phyloP scores from a whole-genome alignment of 768 basidiomycete species.

The Lentinula boryana region DNA sequence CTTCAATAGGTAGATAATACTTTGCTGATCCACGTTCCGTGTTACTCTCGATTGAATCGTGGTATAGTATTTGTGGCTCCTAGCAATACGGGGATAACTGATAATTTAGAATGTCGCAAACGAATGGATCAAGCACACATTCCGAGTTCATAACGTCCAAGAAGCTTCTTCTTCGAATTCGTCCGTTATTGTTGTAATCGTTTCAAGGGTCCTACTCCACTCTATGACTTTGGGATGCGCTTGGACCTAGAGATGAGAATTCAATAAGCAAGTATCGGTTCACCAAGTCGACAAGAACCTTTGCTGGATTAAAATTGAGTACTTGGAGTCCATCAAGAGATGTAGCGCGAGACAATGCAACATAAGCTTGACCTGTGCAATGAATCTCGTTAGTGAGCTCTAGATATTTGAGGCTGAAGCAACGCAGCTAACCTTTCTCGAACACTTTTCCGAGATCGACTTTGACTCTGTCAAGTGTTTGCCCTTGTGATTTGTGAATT shows the following conservation, averaged over 20 bases:
- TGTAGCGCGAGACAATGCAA: conserved; percentile 86
- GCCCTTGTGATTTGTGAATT: conserved; percentile 97
- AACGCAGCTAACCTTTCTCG: conserved; percentile 61
- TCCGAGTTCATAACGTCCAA: background rate
- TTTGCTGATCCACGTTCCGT: no score
- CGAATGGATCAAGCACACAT: background rate
- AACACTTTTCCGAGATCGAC: conserved; percentile 92
- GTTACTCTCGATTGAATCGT: no score
- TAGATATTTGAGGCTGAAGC: background rate
- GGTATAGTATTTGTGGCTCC: background rate
- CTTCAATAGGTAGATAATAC: background rate
- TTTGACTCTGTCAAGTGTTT: conserved; percentile 91
- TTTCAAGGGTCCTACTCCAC: conserved; percentile 9
- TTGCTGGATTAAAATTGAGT: conserved; percentile 66
- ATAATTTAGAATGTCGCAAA: background rate
- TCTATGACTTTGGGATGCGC: conserved; percentile 10
- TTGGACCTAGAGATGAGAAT: background rate
- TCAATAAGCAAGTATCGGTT: background rate
- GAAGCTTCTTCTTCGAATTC: background rate
- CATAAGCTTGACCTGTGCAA: conserved; percentile 76
- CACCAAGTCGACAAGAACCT: conserved; percentile 36
- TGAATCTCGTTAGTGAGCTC: background rate
- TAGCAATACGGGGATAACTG: background rate
- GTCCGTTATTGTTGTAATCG: background rate
- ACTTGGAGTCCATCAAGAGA: conserved; percentile 82